These are phyloP conservation scores for Penicillium dipodomyicola DNA, from an alignment of 495 filamentous ascomycete genomes.

Conservation along the genomic window DNA sequence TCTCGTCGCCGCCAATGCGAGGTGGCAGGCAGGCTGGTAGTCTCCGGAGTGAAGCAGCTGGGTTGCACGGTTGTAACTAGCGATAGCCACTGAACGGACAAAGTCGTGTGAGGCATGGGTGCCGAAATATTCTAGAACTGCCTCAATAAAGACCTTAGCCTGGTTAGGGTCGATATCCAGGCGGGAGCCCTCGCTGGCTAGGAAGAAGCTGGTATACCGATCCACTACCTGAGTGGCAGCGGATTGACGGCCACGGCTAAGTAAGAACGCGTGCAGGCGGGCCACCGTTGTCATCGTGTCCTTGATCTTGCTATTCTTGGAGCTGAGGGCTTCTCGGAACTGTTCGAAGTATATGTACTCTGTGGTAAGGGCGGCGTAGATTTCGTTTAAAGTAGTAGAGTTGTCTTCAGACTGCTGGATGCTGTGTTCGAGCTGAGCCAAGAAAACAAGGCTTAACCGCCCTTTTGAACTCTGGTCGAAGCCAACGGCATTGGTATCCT, in stretches of 20 bases:
- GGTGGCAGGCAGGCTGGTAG: background rate
- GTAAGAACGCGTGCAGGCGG: background rate
- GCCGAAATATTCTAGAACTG: background rate
- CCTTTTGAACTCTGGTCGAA: background rate
- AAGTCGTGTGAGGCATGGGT: background rate
- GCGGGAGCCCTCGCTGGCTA: background rate
- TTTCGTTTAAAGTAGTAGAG: background rate
- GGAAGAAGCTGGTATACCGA: background rate
- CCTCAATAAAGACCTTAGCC: background rate
- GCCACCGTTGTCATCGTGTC: background rate
- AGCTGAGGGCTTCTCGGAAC: background rate
- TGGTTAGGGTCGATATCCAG: background rate
- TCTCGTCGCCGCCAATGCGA: background rate
- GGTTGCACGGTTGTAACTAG: background rate
- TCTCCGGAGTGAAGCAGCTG: background rate
- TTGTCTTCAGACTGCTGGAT: background rate
- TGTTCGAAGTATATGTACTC: background rate
- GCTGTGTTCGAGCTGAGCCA: background rate
- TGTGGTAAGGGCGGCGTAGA: background rate
- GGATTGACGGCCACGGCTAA: background rate
- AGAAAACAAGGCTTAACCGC: background rate
- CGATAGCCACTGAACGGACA: background rate
- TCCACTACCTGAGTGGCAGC: background rate
- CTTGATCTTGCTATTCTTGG: background rate
- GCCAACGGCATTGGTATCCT: background rate